Evolutionary conservation across 345 rosid genomes (phyloP).

Genomic region (rapeseed (Brassica napus)): DNA sequence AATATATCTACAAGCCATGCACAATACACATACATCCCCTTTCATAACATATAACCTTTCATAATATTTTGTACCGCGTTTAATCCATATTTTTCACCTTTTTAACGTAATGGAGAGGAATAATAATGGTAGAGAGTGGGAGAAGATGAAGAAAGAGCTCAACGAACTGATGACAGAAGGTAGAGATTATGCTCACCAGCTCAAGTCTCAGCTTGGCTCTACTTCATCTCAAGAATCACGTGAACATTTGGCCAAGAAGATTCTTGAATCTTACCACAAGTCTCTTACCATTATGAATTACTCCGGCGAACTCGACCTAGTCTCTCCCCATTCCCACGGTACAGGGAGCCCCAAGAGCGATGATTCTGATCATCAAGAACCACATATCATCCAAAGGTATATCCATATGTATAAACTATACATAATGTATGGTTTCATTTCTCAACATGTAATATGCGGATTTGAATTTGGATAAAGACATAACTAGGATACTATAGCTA

Average conservation of each 20-base stretch:
- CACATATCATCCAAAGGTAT: slow-evolving; percentile 38
- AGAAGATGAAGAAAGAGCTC: slow-evolving; percentile 49
- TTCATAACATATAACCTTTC: not conserved
- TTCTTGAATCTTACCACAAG: slow-evolving; percentile 60
- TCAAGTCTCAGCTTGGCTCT: slow-evolving; percentile 42
- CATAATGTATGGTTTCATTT: not conserved
- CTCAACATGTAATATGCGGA: not conserved
- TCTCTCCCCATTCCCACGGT: slow-evolving; percentile 46
- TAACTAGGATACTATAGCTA: not conserved
- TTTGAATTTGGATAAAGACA: not conserved
- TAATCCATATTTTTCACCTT: not conserved
- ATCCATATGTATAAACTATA: slow-evolving; percentile 42
- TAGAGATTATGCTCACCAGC: slow-evolving; percentile 52
- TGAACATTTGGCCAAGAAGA: slow-evolving; percentile 49
- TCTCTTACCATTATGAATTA: slow-evolving; percentile 55
- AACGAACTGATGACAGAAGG: slow-evolving; percentile 61
- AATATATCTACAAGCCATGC: slow-evolving; percentile 33
- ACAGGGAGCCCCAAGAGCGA: slow-evolving; percentile 63
- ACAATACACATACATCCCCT: slow-evolving; percentile 18
- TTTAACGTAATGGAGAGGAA: slow-evolving; percentile 37
- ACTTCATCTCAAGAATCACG: slow-evolving; percentile 52
- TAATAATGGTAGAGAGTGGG: slow-evolving; percentile 53
- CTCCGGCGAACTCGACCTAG: slow-evolving; percentile 28
- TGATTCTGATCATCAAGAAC: slow-evolving; percentile 65
- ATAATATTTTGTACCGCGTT: not conserved